These are phyloP conservation scores for Tephrocybe sp. DNA, from an alignment of 768 basidiomycete genomes.

Conservation along the genomic window DNA sequence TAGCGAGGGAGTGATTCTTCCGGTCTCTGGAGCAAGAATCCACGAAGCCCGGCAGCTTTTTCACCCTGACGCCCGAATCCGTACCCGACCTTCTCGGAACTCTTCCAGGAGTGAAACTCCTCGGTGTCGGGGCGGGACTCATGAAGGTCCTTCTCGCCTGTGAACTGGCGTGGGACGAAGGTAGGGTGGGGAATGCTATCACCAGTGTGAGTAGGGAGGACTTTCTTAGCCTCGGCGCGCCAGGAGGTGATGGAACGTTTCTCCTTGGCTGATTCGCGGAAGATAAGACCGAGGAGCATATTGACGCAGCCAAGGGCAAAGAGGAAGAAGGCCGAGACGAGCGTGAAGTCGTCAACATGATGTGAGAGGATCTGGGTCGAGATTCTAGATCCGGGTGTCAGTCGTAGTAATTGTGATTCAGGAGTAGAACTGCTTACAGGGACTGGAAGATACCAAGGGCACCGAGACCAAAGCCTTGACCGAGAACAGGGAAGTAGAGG, in stretches of 20 bases:
- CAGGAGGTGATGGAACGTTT: constrained; percentile 69
- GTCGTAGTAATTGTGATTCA: neutral
- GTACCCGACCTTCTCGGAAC: constrained; percentile 45
- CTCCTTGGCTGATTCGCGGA: constrained; percentile 65
- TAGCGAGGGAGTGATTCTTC: constrained; percentile 57
- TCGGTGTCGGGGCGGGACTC: constrained; percentile 23
- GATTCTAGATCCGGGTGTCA: constrained; percentile 36
- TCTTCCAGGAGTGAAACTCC: constrained; percentile 29
- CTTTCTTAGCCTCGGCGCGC: constrained; percentile 56
- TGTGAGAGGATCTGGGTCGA: constrained; percentile 74
- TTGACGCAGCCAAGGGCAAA: constrained; percentile 84
- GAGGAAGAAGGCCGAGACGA: constrained; percentile 84
- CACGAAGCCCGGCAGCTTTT: constrained; percentile 70
- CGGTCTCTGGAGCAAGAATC: constrained; percentile 61
- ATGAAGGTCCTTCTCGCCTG: constrained; percentile 16
- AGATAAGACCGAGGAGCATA: constrained; percentile 79
- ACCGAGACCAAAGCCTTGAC: constrained; percentile 81
- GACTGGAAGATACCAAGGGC: constrained; percentile 86
- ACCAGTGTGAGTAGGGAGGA: constrained; percentile 50
- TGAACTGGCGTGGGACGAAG: constrained; percentile 32
- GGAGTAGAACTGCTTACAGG: constrained; percentile 48
- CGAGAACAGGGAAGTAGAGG: constrained; percentile 90
- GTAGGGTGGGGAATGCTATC: constrained; percentile 34
- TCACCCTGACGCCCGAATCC: constrained; percentile 85
- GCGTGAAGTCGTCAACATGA: constrained; percentile 79